Base-by-base conservation (phyloP, 306 rosid genomes). In the Lithocarpus polystachyus region DNA sequence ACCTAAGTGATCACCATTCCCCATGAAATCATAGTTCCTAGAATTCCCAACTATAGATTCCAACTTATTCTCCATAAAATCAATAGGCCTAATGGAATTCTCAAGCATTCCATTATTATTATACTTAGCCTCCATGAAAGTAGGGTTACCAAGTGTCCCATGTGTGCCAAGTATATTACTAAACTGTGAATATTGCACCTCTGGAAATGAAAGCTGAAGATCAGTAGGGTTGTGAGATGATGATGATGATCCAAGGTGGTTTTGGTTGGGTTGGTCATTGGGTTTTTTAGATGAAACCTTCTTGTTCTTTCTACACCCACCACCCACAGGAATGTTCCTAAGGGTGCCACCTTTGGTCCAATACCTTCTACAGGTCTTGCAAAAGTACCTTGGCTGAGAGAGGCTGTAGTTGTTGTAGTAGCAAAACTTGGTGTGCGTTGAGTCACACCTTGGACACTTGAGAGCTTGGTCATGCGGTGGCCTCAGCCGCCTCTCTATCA, bases 381-480 rank as follows among this genome's bases (percentile, higher is more conserved):
- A 96, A 51, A 96, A 96, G 87, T 96, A 96, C 83, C 98, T 84
- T 6, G 98, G 99, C 83, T 96, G 99, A 20, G 99, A 56, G 83
- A 96, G 99, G 52, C 99, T 96, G 79, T 96, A 96, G 75, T 96
- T 96, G 91, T 96, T 96, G 94, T 96, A 96, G 91, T 96, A 96
- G 64, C 99, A 96, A 79, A 96, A 96, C 73, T 96, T 96, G 80
- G 99, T 96, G 89, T 93, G 98, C 1, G 97, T 88, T 20, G 99
- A 96, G 3, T 96, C 98, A 71, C 99, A 96, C 77, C 99, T 83
- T 0, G 99, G 99, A 65, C 99, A 96, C 73, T 96, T 96, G 23
- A 91, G 89, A 1, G 93, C 88, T 82, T 88, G 96, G 71, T 93
- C 99, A 3, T 87, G 96, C 5, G 86, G 97, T 1, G 98, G 99